These are phyloP conservation scores for Starmerella bacillaris DNA, from an alignment of 805 yeast species.

Conservation along the genomic window DNA sequence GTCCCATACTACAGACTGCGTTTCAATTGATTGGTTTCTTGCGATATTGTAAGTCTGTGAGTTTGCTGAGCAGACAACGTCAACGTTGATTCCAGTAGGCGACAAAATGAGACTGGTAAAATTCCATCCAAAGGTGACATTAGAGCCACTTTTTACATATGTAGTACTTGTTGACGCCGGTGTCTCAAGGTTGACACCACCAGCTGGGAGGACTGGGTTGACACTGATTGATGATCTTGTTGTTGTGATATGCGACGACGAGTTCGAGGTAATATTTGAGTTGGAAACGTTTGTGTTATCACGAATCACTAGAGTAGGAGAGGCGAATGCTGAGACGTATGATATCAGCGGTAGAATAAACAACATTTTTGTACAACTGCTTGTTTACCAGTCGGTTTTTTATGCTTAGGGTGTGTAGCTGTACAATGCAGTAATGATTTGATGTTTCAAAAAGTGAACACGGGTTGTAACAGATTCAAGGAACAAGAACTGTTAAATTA, in stretches of 20 bases:
- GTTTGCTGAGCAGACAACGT: conserved; percentile 25
- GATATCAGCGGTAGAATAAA: too few relatives aligned
- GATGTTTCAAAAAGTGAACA: too few relatives aligned
- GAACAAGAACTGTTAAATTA: too few relatives aligned
- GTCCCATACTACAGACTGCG: conserved; percentile 24
- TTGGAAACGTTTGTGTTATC: background rate
- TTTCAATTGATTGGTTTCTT: conserved; percentile 18
- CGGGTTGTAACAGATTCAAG: too few relatives aligned
- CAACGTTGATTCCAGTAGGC: conserved; percentile 25
- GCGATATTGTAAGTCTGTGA: conserved; percentile 25
- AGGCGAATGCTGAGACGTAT: background rate
- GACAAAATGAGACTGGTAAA: conserved; percentile 23
- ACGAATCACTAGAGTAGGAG: conserved; percentile 1
- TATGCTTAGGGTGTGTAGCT: too few relatives aligned
- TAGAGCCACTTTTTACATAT: conserved; percentile 24
- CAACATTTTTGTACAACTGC: too few relatives aligned
- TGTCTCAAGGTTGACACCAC: conserved; percentile 22
- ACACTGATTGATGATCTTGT: conserved; percentile 11
- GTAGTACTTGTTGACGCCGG: conserved; percentile 24
- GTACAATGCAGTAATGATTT: too few relatives aligned
- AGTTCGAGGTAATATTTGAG: background rate
- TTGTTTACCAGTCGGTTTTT: too few relatives aligned
- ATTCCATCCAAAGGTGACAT: conserved; percentile 27
- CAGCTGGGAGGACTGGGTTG: conserved; percentile 24
- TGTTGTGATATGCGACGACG: conserved; percentile 3